Conservation (phyloP, 176 grass and related monocot genomes). For the Zizania latifolia region DNA sequence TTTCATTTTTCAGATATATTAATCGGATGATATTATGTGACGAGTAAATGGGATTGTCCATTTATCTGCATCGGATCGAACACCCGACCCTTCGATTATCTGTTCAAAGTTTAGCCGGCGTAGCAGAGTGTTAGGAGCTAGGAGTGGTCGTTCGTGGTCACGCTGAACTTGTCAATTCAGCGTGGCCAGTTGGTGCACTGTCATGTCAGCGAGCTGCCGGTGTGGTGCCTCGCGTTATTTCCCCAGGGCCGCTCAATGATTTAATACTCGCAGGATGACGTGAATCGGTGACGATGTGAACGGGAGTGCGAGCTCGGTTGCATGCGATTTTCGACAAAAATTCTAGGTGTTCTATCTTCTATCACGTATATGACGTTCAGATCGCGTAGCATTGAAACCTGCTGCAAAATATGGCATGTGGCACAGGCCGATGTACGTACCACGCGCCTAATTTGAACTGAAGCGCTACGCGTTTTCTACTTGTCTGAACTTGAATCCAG, state of each 20-base stretch:
- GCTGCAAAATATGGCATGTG: too few relatives aligned
- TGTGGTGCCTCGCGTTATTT: not conserved
- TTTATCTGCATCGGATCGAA: too few relatives aligned
- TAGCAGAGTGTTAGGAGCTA: not conserved
- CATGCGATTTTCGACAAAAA: not conserved
- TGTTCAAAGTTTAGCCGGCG: too few relatives aligned
- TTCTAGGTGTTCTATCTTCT: not conserved
- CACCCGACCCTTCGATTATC: too few relatives aligned
- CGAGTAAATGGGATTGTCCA: too few relatives aligned
- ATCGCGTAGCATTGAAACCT: constrained; percentile 2
- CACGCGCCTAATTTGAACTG: not conserved
- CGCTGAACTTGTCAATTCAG: not conserved
- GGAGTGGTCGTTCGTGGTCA: not conserved
- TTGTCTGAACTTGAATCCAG: constrained; percentile 2
- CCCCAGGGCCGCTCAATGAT: not conserved
- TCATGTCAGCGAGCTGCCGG: not conserved
- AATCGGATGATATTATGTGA: too few relatives aligned
- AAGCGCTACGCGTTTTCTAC: not conserved
- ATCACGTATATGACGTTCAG: not conserved
- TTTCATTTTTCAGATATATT: too few relatives aligned
- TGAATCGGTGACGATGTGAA: not conserved
- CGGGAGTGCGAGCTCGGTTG: not conserved
- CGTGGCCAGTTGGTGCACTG: not conserved
- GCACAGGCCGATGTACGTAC: too few relatives aligned
- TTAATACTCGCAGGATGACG: not conserved